phyloP scores from a whole-genome alignment of 1,139 yeast genomes.

The Candida sanyaensis region DNA sequence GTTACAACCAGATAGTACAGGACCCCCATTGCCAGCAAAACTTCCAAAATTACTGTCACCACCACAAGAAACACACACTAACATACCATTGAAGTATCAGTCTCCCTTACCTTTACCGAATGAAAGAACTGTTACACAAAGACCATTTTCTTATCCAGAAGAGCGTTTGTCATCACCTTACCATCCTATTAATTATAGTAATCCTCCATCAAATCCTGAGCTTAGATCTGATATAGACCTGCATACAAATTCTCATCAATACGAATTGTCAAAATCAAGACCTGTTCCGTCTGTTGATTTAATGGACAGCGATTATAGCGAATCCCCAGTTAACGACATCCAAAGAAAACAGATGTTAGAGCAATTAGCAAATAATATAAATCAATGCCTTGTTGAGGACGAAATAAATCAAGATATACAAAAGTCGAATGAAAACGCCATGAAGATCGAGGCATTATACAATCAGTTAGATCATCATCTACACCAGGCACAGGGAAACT shows the following conservation, averaged over 20 bases:
- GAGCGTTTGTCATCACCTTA: conserved; percentile 4
- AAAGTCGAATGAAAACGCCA: conserved; percentile 19
- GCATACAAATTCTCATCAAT: too few species aligned
- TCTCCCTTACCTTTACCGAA: conserved; percentile 37
- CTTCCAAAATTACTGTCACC: conserved; percentile 10
- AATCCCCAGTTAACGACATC: not conserved
- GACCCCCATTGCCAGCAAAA: conserved; percentile 52
- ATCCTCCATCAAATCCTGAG: too few species aligned
- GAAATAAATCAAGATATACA: conserved; percentile 15
- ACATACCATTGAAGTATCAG: conserved; percentile 32
- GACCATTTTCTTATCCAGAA: conserved; percentile 3
- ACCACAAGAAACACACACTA: not conserved
- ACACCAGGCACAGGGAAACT: conserved; percentile 41
- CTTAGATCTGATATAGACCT: conserved; percentile 17
- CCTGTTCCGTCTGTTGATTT: conserved; percentile 14
- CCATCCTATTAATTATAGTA: conserved; percentile 6
- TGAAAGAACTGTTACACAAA: conserved; percentile 1
- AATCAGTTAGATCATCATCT: conserved; percentile 38
- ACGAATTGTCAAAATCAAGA: not conserved
- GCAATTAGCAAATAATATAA: conserved; percentile 25
- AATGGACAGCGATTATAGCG: conserved; percentile 17
- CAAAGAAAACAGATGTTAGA: conserved; percentile 13
- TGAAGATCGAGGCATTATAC: conserved; percentile 31
- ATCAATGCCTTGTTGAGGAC: conserved; percentile 18
- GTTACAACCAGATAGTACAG: conserved; percentile 14